Evolutionary conservation across 768 basidiomycete species (phyloP).

Genomic region (Chalciporus sphaerocephalus): DNA sequence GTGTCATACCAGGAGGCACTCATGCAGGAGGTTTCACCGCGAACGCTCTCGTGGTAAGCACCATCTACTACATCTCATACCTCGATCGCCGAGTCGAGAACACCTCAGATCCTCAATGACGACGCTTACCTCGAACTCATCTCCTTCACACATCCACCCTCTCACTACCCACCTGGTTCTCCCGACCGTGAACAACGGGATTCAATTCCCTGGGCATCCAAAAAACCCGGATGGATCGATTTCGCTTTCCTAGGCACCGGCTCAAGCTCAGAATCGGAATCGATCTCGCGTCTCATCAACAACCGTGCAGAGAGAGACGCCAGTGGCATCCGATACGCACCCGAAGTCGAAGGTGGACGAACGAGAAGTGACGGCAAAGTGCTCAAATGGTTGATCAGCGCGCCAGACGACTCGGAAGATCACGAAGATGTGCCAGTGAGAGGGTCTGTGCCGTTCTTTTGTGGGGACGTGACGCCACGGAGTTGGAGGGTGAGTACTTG

Average conservation of each 20-base stretch:
- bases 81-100: too few species aligned
- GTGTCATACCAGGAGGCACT: slow-evolving; percentile 62
- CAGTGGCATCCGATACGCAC: slow-evolving; percentile 38
- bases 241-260: slow-evolving; percentile 54
- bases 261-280: slow-evolving; percentile 35
- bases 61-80: too few species aligned
- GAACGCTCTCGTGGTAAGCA: slow-evolving; percentile 58
- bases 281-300: slow-evolving; percentile 54
- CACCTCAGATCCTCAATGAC: slow-evolving; percentile 35
- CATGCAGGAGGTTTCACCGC: slow-evolving; percentile 60
- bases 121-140: slow-evolving; percentile 67
- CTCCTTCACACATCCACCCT: slow-evolving; percentile 53
- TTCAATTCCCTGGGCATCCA: slow-evolving; percentile 49
- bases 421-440: slow-evolving; percentile 8
- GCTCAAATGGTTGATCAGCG: slow-evolving; percentile 56
- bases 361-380: slow-evolving; percentile 50
- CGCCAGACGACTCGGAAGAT: slow-evolving; percentile 30
- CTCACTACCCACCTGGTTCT: slow-evolving; percentile 50
- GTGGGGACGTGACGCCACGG: slow-evolving; percentile 66
- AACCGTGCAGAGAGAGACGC: slow-evolving; percentile 40
- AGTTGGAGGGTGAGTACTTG: slow-evolving; percentile 45
- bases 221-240: slow-evolving; percentile 62
- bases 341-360: slow-evolving; percentile 52
- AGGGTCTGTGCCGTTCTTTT: slow-evolving; percentile 62
- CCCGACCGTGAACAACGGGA: slow-evolving; percentile 43